phyloP scores from a whole-genome alignment of 2,329 filamentous ascomycete genomes.

The Cytospora leucostoma region DNA sequence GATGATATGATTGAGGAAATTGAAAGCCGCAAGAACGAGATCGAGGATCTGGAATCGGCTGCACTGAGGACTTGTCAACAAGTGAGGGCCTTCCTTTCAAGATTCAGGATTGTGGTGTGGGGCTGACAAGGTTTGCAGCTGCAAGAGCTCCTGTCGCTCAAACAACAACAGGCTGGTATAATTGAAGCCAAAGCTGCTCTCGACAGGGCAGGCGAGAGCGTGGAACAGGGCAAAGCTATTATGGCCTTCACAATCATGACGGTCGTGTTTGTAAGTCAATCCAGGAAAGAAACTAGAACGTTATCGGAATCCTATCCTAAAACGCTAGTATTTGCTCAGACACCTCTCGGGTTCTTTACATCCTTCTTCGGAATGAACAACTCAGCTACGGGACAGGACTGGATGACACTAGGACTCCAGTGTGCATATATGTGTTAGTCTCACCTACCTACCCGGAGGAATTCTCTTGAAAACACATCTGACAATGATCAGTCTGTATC shows the following conservation, averaged over 20 bases:
- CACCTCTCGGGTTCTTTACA: slow-evolving; percentile 21
- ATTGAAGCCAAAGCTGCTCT: slow-evolving; percentile 18
- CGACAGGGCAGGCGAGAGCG: slow-evolving; percentile 7
- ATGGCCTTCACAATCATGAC: slow-evolving; percentile 27
- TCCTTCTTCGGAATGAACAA: slow-evolving; percentile 27
- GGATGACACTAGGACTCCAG: slow-evolving; percentile 16
- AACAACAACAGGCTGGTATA: slow-evolving; percentile 23
- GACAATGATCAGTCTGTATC: neutral
- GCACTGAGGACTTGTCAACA: slow-evolving; percentile 11
- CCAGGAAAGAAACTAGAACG: neutral
- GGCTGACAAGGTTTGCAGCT: slow-evolving; percentile 2
- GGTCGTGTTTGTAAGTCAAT: slow-evolving; percentile 34
- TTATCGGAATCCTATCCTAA: neutral
- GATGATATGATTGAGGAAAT: slow-evolving; percentile 20
- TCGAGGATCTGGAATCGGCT: slow-evolving; percentile 7
- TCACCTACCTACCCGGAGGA: neutral
- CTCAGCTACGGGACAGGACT: neutral
- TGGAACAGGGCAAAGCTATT: slow-evolving; percentile 19
- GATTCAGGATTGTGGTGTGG: accelerated
- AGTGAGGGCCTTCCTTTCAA: neutral
- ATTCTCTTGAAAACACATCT: neutral
- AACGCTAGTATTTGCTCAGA: neutral
- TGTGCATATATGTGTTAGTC: slow-evolving; percentile 6
- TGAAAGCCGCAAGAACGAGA: slow-evolving; percentile 9
- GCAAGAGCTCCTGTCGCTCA: slow-evolving; percentile 17